phyloP scores from a whole-genome alignment of 192 early-diverging fungal genomes.

The Coemansia sp. region DNA sequence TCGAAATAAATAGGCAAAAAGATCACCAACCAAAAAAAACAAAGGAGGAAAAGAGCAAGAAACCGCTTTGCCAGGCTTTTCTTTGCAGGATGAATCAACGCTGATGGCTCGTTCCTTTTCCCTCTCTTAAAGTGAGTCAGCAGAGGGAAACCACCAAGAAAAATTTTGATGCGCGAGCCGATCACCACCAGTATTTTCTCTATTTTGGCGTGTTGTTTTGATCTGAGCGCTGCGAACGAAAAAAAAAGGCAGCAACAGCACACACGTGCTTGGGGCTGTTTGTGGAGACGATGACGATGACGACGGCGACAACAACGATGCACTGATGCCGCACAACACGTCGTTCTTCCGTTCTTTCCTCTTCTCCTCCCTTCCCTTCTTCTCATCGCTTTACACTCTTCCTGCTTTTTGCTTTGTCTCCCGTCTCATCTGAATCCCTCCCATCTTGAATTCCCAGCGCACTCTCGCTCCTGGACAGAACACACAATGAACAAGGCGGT shows the following conservation, averaged over 20 bases:
- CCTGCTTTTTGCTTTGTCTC: not conserved
- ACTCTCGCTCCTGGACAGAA: too few species aligned
- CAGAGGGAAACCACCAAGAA: not conserved
- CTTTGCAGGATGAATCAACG: not conserved
- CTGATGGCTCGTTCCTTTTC: not conserved
- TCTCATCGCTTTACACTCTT: not conserved
- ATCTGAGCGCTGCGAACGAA: too few species aligned
- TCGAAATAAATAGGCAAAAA: slow-evolving; percentile 2
- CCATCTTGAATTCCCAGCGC: not conserved
- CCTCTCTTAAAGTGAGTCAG: not conserved
- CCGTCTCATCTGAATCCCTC: not conserved
- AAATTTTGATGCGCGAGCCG: slow-evolving; percentile 3
- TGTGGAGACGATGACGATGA: too few species aligned
- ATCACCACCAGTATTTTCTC: too few species aligned
- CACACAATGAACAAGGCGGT: slow-evolving; percentile 74
- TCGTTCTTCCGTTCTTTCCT: not conserved
- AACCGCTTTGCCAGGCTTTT: not conserved
- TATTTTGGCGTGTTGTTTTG: too few species aligned
- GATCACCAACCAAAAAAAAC: not conserved
- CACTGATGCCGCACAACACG: not conserved
- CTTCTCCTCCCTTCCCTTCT: not conserved
- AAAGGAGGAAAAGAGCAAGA: not conserved
- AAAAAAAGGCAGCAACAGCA: too few species aligned
- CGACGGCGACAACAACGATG: too few species aligned
- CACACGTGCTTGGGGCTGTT: too few species aligned